Conservation (phyloP, 257 asterid species). For the Scutellaria baicalensis region DNA sequence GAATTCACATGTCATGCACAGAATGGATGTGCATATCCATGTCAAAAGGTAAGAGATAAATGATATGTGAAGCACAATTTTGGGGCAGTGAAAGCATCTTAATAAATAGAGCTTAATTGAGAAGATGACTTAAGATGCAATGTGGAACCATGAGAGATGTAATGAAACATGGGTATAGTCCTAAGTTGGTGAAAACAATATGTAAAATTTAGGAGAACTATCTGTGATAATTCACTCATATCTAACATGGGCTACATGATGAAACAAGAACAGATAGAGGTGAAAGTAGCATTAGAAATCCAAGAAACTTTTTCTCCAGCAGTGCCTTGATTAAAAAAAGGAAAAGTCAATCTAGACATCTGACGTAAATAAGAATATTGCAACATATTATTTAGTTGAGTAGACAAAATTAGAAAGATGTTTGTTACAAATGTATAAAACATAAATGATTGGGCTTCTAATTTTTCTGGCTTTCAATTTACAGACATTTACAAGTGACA, state of each 20-base stretch:
- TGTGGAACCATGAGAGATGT: background rate
- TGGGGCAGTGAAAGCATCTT: slow-evolving; percentile 2
- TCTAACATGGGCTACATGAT: background rate
- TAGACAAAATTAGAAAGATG: background rate
- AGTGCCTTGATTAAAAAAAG: background rate
- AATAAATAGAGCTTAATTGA: background rate
- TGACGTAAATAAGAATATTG: background rate
- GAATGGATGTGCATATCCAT: background rate
- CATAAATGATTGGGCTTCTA: background rate
- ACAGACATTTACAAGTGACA: background rate
- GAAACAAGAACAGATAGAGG: background rate
- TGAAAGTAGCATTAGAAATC: background rate
- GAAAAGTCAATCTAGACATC: background rate
- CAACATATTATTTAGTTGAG: background rate
- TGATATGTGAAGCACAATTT: background rate
- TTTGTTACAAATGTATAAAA: slow-evolving; percentile 6
- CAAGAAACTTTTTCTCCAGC: background rate
- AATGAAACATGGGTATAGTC: background rate
- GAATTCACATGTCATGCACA: background rate
- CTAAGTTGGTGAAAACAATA: background rate
- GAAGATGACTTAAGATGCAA: background rate
- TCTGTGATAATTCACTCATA: slow-evolving; percentile 5
- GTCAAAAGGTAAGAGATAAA: slow-evolving; percentile 8
- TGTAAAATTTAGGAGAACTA: background rate
- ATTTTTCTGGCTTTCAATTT: background rate